Percentiles rank a stretch among this genome's conserved stretches.
These are phyloP conservation scores for Plasmopara halstedii DNA, from an alignment of 352 stramenopile genomes.

Conservation along the genomic window DNA sequence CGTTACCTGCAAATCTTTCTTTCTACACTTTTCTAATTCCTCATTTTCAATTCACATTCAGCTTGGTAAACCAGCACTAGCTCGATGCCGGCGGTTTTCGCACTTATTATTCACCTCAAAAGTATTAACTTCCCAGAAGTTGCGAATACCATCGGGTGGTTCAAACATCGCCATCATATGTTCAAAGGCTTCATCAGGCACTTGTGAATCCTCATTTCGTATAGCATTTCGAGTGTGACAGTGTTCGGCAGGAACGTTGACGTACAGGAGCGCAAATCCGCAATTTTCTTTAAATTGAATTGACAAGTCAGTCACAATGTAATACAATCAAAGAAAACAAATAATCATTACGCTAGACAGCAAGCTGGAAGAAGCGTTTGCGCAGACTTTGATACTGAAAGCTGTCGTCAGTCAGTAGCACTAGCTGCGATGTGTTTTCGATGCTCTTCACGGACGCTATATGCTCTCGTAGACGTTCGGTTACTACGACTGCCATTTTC, in stretches of 20 bases:
- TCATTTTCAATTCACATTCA: conserved; percentile 4
- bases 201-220: conserved; percentile 12
- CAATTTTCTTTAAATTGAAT: conserved; percentile 23
- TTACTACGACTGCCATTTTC: conserved; percentile 32
- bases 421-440: conserved; percentile 6
- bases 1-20: conserved; percentile 15
- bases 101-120: neutral
- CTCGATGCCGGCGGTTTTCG: neutral
- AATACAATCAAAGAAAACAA: neutral
- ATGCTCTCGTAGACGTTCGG: conserved; percentile 5
- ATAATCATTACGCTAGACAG: conserved; percentile 25
- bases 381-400: conserved; percentile 61
- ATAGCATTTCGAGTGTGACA: conserved; percentile 38
- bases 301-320: conserved; percentile 12
- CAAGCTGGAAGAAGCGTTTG: conserved; percentile 60
- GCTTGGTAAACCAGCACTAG: conserved; percentile 12
- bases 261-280: conserved; percentile 40
- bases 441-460: neutral
- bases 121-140: conserved; percentile 33
- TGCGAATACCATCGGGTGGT: conserved; percentile 11
- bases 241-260: conserved; percentile 18
- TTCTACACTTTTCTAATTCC: neutral
- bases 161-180: conserved; percentile 49
- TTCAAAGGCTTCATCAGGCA: conserved; percentile 40
- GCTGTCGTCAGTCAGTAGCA: conserved; percentile 67